Evolutionary conservation across 2,329 filamentous ascomycete species (phyloP).

Genomic region (Aspergillus niger): DNA sequence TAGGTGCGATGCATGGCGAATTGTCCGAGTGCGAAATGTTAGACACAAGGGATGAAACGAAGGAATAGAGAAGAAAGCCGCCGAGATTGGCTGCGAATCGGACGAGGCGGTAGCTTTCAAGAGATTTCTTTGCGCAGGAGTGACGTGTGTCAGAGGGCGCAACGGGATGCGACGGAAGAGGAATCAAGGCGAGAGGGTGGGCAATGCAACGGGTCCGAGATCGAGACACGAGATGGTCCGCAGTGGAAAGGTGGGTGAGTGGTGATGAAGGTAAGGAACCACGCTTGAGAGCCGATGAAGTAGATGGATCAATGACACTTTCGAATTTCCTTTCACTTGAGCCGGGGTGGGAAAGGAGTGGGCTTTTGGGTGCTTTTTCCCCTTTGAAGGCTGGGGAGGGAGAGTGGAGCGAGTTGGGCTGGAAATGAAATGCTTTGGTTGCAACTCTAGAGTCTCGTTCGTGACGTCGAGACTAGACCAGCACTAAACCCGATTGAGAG

Average conservation of each 20-base stretch:
- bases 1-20: slow-evolving; percentile 91
- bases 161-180: slow-evolving; percentile 33
- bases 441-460: slow-evolving; percentile 7
- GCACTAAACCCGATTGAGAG: too few relatives aligned
- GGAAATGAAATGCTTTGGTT: background rate
- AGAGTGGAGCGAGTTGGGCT: slow-evolving; percentile 1
- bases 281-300: background rate
- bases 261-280: slow-evolving; percentile 1
- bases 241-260: too few relatives aligned
- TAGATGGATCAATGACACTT: slow-evolving; percentile 12
- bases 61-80: slow-evolving; percentile 3
- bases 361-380: background rate
- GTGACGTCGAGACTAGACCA: slow-evolving; percentile 28
- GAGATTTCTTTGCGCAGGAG: slow-evolving; percentile 33
- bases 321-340: background rate
- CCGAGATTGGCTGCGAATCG: slow-evolving; percentile 8
- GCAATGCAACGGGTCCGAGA: slow-evolving; percentile 22
- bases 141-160: slow-evolving; percentile 31
- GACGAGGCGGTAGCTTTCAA: slow-evolving; percentile 20
- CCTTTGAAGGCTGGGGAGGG: background rate
- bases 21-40: slow-evolving; percentile 1
- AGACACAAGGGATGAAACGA: slow-evolving; percentile 4
- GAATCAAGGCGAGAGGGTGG: slow-evolving; percentile 7
- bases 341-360: background rate
- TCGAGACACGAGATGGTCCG: background rate